phyloP scores from a whole-genome alignment of 306 rosid species.

The Datisca glomerata region DNA sequence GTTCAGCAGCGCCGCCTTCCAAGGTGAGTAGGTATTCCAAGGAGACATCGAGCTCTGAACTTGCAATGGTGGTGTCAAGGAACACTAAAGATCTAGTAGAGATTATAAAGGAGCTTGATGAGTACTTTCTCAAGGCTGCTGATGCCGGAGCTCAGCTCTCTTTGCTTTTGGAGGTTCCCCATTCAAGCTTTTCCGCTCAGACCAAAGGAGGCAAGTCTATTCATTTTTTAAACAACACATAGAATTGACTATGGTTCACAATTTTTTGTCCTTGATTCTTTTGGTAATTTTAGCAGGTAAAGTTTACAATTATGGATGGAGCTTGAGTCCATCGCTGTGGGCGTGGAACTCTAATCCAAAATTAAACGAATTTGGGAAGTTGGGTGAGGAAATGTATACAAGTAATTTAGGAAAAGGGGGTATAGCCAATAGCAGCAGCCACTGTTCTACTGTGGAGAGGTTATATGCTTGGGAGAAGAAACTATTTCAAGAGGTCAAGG shows the following conservation, averaged over 20 bases:
- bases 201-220: constrained; percentile 48
- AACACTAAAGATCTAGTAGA: constrained; percentile 70
- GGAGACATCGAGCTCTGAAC: constrained; percentile 39
- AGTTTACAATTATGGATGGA: constrained; percentile 60
- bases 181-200: constrained; percentile 39
- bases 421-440: constrained; percentile 37
- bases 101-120: constrained; percentile 84
- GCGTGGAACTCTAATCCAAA: constrained; percentile 60
- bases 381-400: constrained; percentile 24
- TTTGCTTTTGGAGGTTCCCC: constrained; percentile 62
- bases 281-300: constrained; percentile 29
- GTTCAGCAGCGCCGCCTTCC: constrained; percentile 43
- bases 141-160: constrained; percentile 75
- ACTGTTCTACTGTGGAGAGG: constrained; percentile 77
- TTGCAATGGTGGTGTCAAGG: constrained; percentile 81
- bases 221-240: no score
- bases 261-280: no score
- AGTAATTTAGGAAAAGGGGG: constrained; percentile 21
- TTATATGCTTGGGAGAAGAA: constrained; percentile 93
- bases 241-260: no score
- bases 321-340: constrained; percentile 55
- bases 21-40: constrained; percentile 50
- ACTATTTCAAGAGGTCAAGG: constrained; percentile 84
- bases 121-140: constrained; percentile 79
- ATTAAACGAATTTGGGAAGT: constrained; percentile 35